Base-by-base conservation (phyloP, 2,329 filamentous ascomycete genomes). In the Seiridium unicorne region DNA sequence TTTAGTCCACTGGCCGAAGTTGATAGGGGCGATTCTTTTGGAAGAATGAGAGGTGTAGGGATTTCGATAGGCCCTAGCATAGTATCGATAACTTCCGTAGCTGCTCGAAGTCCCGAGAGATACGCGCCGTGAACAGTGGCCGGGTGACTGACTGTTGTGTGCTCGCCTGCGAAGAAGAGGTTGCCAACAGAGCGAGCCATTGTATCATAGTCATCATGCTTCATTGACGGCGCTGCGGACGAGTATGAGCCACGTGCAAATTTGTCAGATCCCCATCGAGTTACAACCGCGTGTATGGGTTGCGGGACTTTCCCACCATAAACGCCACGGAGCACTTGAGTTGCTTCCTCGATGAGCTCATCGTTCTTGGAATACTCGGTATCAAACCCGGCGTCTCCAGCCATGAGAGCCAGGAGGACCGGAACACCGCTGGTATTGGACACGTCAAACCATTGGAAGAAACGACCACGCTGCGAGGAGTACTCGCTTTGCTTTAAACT, bases 391-490 rank as follows among this genome's bases (percentile, higher is more conserved):
- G 96, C 92, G 67, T 97, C 92, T 31, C 95, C 95, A 55, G 94
- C 94, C 94, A 99, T 97, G 35, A 99, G 83, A 7, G 92, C 95
- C 62, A 98, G 87, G 32, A 97, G 82, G 56, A 93, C 92, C 1
- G 91, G 95, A 42, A 96, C 80, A 1, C 96, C 96, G 51, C 91
- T 93, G 3, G 92, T 96, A 66, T 92, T 91, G 62, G 93, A 89
- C 58, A 93, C 92, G 69, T 99, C 98, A 85, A 97, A 98, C 85
- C 97, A 98, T 67, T 99, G 86, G 70, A 98, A 99, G 76, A 97
- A 97, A 32, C 93, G 89, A n/a, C 94, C 94, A 57, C 94, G 87
- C 62, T 87, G 88, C 3, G 84, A 80, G 4, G 87, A 81, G 69
- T 98, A 98, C 65, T 97, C 91, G 55, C 85, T 84, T 69, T 96